Evolutionary conservation across 345 rosid species (phyloP).

Genomic region (Euphorbia lathyris): DNA sequence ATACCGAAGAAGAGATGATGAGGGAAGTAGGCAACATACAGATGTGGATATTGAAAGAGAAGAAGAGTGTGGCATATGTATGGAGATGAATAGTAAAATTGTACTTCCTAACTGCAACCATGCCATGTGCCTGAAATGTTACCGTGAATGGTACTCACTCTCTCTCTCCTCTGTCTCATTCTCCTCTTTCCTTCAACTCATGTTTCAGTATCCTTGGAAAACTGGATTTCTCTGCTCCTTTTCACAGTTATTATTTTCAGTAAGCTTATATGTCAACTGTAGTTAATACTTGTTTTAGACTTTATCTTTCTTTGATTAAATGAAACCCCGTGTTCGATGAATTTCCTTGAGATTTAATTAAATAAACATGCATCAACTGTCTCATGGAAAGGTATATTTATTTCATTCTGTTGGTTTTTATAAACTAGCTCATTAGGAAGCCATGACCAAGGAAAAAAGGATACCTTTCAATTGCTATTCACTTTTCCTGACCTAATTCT

Average conservation of each 20-base stretch:
- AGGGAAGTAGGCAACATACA: conserved; percentile 24
- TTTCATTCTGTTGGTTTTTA: no score
- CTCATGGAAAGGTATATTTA: neutral
- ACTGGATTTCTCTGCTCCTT: neutral
- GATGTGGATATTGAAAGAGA: conserved; percentile 55
- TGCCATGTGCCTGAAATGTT: conserved; percentile 66
- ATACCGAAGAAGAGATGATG: conserved; percentile 51
- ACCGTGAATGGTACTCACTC: conserved; percentile 50
- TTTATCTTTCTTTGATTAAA: no score
- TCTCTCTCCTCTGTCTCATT: conserved; percentile 7
- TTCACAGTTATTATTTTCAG: neutral
- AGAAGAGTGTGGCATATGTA: conserved; percentile 72
- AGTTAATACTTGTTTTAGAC: neutral
- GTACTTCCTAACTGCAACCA: conserved; percentile 64
- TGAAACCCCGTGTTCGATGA: neutral
- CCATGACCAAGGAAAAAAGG: neutral
- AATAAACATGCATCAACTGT: neutral
- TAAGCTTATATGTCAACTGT: neutral
- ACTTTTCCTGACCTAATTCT: neutral
- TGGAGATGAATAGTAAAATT: conserved; percentile 60
- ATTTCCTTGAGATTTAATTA: neutral
- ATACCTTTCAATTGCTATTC: neutral
- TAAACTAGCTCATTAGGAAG: neutral
- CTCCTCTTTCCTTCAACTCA: no score
- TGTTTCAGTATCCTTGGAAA: neutral